Percentiles rank a stretch among this genome's conserved stretches.
These are phyloP conservation scores for Schizosaccharomyces octosporus DNA, from an alignment of 805 yeast species.

Conservation along the genomic window DNA sequence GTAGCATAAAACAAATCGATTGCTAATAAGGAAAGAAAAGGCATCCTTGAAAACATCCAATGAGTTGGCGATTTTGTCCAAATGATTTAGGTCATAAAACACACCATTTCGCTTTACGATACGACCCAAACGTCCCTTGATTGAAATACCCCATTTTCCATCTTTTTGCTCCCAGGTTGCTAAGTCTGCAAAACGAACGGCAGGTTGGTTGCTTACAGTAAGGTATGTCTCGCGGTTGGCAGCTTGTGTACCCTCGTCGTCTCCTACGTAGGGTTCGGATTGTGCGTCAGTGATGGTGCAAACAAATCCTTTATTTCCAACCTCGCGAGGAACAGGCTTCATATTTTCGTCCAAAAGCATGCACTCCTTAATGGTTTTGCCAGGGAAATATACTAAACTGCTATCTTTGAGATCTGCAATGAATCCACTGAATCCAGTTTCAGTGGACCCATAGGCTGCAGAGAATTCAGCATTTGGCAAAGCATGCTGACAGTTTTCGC, in stretches of 20 bases:
- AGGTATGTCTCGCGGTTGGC: neutral
- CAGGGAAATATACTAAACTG: neutral
- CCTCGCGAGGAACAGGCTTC: neutral
- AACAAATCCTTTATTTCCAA: neutral
- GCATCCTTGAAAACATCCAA: neutral
- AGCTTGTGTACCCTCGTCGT: neutral
- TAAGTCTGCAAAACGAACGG: neutral
- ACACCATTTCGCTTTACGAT: neutral
- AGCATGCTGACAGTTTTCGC: neutral
- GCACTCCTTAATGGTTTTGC: neutral
- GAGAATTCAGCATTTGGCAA: neutral
- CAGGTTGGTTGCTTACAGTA: neutral
- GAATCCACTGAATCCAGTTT: neutral
- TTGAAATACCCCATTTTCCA: neutral
- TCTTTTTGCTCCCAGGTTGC: neutral
- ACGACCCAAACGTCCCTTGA: neutral
- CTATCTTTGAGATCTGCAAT: neutral
- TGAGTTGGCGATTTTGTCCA: neutral
- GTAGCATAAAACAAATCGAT: neutral
- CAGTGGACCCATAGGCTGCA: neutral
- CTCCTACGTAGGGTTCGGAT: neutral
- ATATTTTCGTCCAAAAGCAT: neutral
- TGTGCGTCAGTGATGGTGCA: neutral
- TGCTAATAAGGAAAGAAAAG: neutral
- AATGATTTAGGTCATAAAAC: neutral